A percentile compares a stretch with the other conserved stretches of the same genome.
phyloP scores from a whole-genome alignment of 345 rosid species.

The Lumnitzera racemosa region DNA sequence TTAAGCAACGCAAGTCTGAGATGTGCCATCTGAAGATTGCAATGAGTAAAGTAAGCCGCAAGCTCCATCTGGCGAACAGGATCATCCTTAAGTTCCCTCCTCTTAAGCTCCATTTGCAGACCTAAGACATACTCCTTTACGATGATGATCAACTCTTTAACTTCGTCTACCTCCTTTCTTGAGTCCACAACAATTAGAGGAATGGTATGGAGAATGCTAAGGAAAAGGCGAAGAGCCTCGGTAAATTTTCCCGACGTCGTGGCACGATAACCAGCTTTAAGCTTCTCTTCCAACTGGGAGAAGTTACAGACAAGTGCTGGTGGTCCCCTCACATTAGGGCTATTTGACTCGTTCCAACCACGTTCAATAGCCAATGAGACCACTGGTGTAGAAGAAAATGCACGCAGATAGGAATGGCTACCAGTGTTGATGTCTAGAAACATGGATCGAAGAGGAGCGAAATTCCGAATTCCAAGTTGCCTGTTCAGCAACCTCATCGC shows the following conservation, averaged over 20 bases:
- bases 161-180: slow-evolving; percentile 97
- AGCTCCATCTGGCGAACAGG: slow-evolving; percentile 85
- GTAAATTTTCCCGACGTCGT: slow-evolving; percentile 71
- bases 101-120: slow-evolving; percentile 72
- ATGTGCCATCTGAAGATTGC: slow-evolving; percentile 84
- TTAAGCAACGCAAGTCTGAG: slow-evolving; percentile 63
- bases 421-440: slow-evolving; percentile 70
- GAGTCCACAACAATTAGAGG: slow-evolving; percentile 88
- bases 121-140: slow-evolving; percentile 86
- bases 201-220: slow-evolving; percentile 80
- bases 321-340: slow-evolving; percentile 78
- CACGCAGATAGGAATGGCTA: slow-evolving; percentile 75
- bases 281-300: slow-evolving; percentile 87
- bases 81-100: slow-evolving; percentile 70
- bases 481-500: slow-evolving; percentile 86
- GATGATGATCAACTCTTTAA: slow-evolving; percentile 67
- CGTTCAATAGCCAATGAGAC: slow-evolving; percentile 74
- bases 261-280: slow-evolving; percentile 84
- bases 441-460: slow-evolving; percentile 60
- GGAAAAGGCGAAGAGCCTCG: slow-evolving; percentile 71
- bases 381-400: slow-evolving; percentile 73
- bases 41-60: slow-evolving; percentile 97
- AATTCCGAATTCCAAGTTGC: slow-evolving; percentile 86
- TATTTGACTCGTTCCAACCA: slow-evolving; percentile 72
- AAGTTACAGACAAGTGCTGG: slow-evolving; percentile 74